A percentile compares a stretch with the other conserved stretches of the same genome.
Evolutionary conservation across 495 filamentous ascomycete genomes (phyloP).

Genomic region (Aspergillus haitiensis): DNA sequence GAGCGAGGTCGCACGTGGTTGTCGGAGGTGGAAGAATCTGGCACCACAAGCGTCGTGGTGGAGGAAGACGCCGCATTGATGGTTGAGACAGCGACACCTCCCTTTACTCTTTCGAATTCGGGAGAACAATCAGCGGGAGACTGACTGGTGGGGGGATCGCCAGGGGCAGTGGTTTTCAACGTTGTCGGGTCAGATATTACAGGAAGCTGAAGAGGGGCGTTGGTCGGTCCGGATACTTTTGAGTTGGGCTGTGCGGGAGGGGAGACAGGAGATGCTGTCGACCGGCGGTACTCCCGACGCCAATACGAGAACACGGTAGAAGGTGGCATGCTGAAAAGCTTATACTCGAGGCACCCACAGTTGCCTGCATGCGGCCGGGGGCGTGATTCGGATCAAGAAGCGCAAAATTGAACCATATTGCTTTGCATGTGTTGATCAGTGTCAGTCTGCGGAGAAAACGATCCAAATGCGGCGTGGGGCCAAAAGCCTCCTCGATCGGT

Average conservation of each 20-base stretch:
- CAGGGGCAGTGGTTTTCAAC: conserved; percentile 25
- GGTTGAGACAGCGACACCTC: conserved; percentile 25
- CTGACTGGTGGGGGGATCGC: conserved; percentile 20
- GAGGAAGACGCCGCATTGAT: conserved; percentile 35
- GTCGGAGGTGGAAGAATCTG: conserved; percentile 28
- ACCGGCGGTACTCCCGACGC: conserved; percentile 49
- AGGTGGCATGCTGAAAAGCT: conserved; percentile 36
- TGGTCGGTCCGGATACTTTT: conserved; percentile 29
- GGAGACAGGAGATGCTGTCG: conserved; percentile 37
- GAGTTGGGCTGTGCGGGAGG: conserved; percentile 27
- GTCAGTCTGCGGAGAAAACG: conserved; percentile 14
- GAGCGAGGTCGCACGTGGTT: conserved; percentile 37
- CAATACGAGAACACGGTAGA: conserved; percentile 52
- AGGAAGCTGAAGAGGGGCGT: conserved; percentile 36
- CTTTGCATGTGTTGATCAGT: conserved; percentile 9
- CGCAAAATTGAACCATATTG: conserved; percentile 15
- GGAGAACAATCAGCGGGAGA: conserved; percentile 26
- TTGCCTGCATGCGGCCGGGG: conserved; percentile 8
- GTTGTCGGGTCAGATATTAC: conserved; percentile 34
- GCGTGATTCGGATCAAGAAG: conserved; percentile 14
- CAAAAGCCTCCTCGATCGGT: background rate
- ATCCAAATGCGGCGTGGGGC: conserved; percentile 19
- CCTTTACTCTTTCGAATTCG: conserved; percentile 31
- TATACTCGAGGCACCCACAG: conserved; percentile 17
- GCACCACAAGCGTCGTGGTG: conserved; percentile 33